A percentile compares a stretch with the other conserved stretches of the same genome.
These are phyloP conservation scores for Thuidium tamariscinum DNA, from an alignment of 225 moss, liverwort and hornwort genomes.

Conservation along the genomic window DNA sequence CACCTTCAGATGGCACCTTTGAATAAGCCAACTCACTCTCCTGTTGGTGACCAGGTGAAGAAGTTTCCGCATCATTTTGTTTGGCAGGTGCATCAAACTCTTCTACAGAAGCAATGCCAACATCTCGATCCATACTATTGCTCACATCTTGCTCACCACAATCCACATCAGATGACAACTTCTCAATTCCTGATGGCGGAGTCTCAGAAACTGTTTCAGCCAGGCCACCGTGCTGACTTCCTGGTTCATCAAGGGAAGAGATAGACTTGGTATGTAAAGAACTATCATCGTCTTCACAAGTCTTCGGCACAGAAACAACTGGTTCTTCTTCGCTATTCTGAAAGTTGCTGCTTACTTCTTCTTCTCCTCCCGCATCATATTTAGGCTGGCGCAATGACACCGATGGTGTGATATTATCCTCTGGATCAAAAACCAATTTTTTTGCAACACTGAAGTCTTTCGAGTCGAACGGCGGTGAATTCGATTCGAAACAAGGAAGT, in stretches of 20 bases:
- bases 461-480: slow-evolving; percentile 1
- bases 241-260: background rate
- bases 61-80: background rate
- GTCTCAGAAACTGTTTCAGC: background rate
- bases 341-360: background rate
- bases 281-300: background rate
- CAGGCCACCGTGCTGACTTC: background rate
- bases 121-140: background rate
- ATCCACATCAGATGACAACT: background rate
- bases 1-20: background rate
- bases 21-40: background rate
- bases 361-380: background rate
- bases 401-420: background rate
- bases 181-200: background rate
- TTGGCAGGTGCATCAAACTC: background rate
- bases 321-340: background rate
- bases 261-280: background rate
- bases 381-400: background rate
- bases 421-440: slow-evolving; percentile 12
- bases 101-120: background rate
- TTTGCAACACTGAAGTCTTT: slow-evolving; percentile 8
- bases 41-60: background rate
- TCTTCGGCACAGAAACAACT: background rate
- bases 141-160: background rate
- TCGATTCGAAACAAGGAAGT: background rate